Evolutionary conservation across 352 stramenopile genomes (phyloP).

Genomic region (Globisporangium uncinulatum): DNA sequence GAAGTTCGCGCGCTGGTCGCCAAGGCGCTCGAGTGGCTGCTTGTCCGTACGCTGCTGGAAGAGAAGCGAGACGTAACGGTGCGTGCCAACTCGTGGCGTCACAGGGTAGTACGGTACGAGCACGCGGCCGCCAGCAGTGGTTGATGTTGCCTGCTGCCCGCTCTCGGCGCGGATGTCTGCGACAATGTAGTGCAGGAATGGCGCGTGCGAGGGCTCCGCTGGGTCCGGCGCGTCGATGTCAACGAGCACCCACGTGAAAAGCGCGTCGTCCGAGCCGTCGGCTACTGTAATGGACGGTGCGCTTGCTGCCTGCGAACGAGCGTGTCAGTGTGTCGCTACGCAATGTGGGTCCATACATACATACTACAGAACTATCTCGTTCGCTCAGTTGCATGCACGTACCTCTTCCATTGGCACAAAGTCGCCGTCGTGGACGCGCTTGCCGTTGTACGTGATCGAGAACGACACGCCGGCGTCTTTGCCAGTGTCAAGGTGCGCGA

Average conservation of each 20-base stretch:
- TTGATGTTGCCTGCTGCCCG: not conserved
- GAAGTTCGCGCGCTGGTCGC: slow-evolving; percentile 36
- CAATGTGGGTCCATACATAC: not conserved
- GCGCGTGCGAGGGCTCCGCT: slow-evolving; percentile 39
- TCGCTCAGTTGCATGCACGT: not conserved
- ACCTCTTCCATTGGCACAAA: slow-evolving; percentile 35
- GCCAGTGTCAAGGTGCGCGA: slow-evolving; percentile 9
- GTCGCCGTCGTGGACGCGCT: slow-evolving; percentile 16
- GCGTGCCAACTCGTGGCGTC: slow-evolving; percentile 37
- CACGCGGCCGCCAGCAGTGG: slow-evolving; percentile 7
- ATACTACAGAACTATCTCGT: not conserved
- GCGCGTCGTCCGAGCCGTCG: slow-evolving; percentile 8
- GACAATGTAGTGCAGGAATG: slow-evolving; percentile 70
- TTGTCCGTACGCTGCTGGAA: slow-evolving; percentile 24
- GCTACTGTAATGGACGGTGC: slow-evolving; percentile 28
- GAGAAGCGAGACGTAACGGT: slow-evolving; percentile 54
- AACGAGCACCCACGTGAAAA: slow-evolving; percentile 61
- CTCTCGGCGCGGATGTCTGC: slow-evolving; percentile 15
- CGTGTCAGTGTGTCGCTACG: not conserved
- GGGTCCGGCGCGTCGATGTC: slow-evolving; percentile 68
- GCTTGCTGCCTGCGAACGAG: slow-evolving; percentile 1
- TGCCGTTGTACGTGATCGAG: slow-evolving; percentile 21
- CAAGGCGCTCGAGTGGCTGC: slow-evolving; percentile 17
- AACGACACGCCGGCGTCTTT: slow-evolving; percentile 9
- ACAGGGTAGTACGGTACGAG: slow-evolving; percentile 61